A percentile compares a stretch with the other conserved stretches of the same genome.
Conservation (phyloP, 2,329 filamentous ascomycete genomes). For the Penicillium psychrosexuale region DNA sequence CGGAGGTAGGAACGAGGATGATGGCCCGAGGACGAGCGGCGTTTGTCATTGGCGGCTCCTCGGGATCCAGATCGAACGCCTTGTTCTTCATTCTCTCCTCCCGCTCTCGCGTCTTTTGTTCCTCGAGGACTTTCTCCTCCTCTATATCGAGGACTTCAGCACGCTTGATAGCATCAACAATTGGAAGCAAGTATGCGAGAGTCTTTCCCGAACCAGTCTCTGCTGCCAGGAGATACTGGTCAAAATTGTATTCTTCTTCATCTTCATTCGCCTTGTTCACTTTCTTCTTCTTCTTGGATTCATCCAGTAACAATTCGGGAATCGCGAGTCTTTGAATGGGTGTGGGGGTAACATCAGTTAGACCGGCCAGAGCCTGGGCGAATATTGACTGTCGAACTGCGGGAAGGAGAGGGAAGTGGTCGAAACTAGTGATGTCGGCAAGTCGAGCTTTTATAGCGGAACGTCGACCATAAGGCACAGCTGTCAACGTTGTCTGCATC, state of each 20-base stretch:
- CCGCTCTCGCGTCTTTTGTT: constrained; percentile 57
- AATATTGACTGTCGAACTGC: constrained; percentile 67
- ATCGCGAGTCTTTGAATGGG: constrained; percentile 88
- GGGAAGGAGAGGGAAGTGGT: constrained; percentile 73
- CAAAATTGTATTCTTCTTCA: constrained; percentile 48
- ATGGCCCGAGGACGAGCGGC: constrained; percentile 74
- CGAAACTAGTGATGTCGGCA: constrained; percentile 70
- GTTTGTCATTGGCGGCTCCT: constrained; percentile 64
- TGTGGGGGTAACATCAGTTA: constrained; percentile 76
- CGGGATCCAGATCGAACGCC: constrained; percentile 60
- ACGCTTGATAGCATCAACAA: constrained; percentile 79
- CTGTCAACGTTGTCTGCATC: constrained; percentile 80
- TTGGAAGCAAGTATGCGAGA: constrained; percentile 82
- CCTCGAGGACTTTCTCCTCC: constrained; percentile 53
- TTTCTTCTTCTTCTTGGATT: constrained; percentile 36
- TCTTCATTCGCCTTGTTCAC: constrained; percentile 23
- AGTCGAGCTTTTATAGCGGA: constrained; percentile 60
- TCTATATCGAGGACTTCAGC: constrained; percentile 64
- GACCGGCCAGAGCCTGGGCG: constrained; percentile 69
- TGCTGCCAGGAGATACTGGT: constrained; percentile 79
- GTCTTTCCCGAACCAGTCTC: constrained; percentile 98
- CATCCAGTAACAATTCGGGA: constrained; percentile 67
- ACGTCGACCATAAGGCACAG: constrained; percentile 70
- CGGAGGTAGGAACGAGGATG: constrained; percentile 85
- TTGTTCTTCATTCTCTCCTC: constrained; percentile 51